Percentiles rank a stretch among this genome's conserved stretches.
These are phyloP conservation scores for Annona cherimola DNA, from an alignment of 164 flowering plant genomes.

Conservation along the genomic window DNA sequence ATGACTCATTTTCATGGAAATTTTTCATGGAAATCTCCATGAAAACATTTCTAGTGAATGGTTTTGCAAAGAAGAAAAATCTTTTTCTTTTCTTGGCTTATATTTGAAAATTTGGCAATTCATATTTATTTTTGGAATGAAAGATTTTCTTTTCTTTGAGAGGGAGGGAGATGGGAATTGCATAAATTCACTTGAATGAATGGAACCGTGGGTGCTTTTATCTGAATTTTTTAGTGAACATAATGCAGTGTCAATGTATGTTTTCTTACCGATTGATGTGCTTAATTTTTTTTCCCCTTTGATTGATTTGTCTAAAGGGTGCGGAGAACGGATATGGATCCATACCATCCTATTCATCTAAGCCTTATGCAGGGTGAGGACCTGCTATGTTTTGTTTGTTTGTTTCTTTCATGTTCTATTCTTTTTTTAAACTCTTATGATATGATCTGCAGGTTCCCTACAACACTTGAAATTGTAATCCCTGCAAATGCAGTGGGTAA, in stretches of 20 bases:
- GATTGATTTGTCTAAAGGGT: slow-evolving; percentile 34
- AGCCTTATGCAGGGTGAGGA: slow-evolving; percentile 72
- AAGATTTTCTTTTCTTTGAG: background rate
- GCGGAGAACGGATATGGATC: slow-evolving; percentile 75
- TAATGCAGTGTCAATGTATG: background rate
- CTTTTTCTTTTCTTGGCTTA: background rate
- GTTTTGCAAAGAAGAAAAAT: too few species aligned
- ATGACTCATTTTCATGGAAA: too few species aligned
- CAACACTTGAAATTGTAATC: slow-evolving; percentile 63
- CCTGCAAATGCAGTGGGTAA: slow-evolving; percentile 90
- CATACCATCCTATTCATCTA: slow-evolving; percentile 62
- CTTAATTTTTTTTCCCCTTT: background rate
- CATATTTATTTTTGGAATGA: background rate
- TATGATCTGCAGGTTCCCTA: slow-evolving; percentile 44
- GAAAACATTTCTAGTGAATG: too few species aligned
- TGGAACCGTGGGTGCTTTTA: background rate
- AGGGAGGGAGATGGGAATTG: background rate
- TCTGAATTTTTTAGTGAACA: background rate
- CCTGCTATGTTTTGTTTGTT: background rate
- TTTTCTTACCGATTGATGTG: background rate
- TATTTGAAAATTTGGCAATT: background rate
- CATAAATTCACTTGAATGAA: background rate
- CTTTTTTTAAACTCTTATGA: background rate
- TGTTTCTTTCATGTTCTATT: background rate
- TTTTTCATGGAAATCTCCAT: too few species aligned